Evolutionary conservation across 169 alveolate species (phyloP).

Genomic region (Perkinsus olseni): DNA sequence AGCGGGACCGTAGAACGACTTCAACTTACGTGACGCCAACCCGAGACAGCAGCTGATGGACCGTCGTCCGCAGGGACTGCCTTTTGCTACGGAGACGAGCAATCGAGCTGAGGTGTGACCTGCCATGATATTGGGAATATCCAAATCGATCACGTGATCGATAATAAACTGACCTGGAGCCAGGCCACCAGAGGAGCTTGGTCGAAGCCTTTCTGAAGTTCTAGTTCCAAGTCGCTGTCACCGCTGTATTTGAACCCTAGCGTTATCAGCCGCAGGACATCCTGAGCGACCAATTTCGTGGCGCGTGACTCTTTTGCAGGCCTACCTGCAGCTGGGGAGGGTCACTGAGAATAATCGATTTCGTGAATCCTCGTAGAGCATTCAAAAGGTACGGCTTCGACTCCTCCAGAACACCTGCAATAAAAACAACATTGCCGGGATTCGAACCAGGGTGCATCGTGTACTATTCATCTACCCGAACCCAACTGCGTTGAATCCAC

Average conservation of each 20-base stretch:
- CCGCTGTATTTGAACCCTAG: conserved; percentile 63
- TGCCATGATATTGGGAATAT: conserved; percentile 17
- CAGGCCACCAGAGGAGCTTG: conserved; percentile 58
- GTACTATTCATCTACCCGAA: no score
- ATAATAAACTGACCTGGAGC: conserved; percentile 37
- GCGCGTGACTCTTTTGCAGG: conserved; percentile 26
- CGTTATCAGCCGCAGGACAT: conserved; percentile 61
- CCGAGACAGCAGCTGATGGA: conserved; percentile 52
- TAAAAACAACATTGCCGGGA: neutral
- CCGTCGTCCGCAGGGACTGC: conserved; percentile 38
- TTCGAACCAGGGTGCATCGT: neutral
- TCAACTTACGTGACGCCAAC: neutral
- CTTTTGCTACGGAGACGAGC: conserved; percentile 64
- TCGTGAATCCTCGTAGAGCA: conserved; percentile 68
- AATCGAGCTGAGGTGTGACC: conserved; percentile 69
- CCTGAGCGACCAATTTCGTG: conserved; percentile 49
- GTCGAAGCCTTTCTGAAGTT: conserved; percentile 50
- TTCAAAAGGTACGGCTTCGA: conserved; percentile 38
- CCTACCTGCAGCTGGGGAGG: neutral
- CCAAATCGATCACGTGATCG: conserved; percentile 25
- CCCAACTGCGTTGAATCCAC: no score
- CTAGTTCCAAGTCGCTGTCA: conserved; percentile 15
- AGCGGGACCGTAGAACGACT: neutral
- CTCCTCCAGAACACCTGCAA: conserved; percentile 14
- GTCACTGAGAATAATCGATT: conserved; percentile 52